Percentiles rank a stretch among this genome's conserved stretches.
These are phyloP conservation scores for Chalara sp. DNA, from an alignment of 2,329 filamentous ascomycete species.

Conservation along the genomic window DNA sequence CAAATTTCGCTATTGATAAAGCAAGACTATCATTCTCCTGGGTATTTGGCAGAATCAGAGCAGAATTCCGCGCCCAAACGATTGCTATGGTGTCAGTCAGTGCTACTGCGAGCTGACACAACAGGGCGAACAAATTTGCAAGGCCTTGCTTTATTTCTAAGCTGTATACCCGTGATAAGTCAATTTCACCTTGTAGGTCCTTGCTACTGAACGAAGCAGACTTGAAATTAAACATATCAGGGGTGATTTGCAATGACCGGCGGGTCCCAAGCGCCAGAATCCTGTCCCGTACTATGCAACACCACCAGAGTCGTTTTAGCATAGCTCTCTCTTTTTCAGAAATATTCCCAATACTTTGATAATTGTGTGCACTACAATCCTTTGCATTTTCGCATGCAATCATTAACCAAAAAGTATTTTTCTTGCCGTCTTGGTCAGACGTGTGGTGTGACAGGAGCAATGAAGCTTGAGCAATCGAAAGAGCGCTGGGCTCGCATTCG, in stretches of 20 bases:
- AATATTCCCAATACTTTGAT: constrained; percentile 25
- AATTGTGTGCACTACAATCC: constrained; percentile 37
- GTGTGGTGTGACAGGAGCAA: neutral
- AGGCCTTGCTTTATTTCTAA: constrained; percentile 37
- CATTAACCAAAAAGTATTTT: constrained; percentile 41
- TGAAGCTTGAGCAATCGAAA: constrained; percentile 25
- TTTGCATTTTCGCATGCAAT: constrained; percentile 43
- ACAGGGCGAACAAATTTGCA: constrained; percentile 37
- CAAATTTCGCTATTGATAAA: constrained; percentile 31
- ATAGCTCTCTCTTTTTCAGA: constrained; percentile 33
- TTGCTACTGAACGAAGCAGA: constrained; percentile 31
- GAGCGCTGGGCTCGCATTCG: constrained; percentile 18
- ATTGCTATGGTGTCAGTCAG: constrained; percentile 40
- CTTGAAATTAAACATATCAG: constrained; percentile 38
- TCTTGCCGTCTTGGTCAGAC: constrained; percentile 4
- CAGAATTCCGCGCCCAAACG: constrained; percentile 37
- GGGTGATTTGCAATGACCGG: constrained; percentile 41
- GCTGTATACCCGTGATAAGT: constrained; percentile 38
- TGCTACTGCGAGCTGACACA: constrained; percentile 38
- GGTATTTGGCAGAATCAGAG: neutral
- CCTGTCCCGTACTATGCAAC: constrained; percentile 44
- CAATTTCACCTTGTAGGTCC: constrained; percentile 40
- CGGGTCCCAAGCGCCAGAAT: constrained; percentile 42
- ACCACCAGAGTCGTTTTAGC: constrained; percentile 48
- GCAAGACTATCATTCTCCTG: constrained; percentile 1